phyloP scores from a whole-genome alignment of 129 eudicot genomes.

The Silybum marianum region DNA sequence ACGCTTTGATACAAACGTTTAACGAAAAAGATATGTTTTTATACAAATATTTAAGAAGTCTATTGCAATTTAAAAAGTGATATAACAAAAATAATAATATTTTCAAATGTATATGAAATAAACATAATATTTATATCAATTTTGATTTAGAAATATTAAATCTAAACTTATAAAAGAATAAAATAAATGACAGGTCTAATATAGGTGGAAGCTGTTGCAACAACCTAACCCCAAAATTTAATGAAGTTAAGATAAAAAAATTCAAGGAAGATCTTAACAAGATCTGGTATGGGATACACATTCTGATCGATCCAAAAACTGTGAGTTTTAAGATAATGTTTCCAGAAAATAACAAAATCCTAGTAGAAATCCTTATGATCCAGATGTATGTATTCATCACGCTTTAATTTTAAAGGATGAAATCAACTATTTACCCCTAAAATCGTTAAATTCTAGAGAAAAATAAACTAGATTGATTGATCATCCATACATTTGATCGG shows the following conservation, averaged over 20 bases:
- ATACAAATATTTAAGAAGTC: neutral
- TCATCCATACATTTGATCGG: neutral
- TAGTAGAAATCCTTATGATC: neutral
- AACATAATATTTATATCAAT: neutral
- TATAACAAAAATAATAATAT: neutral
- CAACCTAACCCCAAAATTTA: slow-evolving; percentile 26
- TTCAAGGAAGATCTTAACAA: neutral
- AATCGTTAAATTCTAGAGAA: neutral
- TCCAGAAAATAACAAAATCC: neutral
- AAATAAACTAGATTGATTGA: neutral
- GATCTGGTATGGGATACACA: neutral
- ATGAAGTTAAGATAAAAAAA: slow-evolving; percentile 15
- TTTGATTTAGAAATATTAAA: neutral
- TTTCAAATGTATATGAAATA: neutral
- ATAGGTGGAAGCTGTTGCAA: slow-evolving; percentile 34
- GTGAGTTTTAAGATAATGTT: neutral
- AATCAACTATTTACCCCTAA: neutral
- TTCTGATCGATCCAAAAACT: neutral
- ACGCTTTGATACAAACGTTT: neutral
- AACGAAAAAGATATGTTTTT: too few species aligned
- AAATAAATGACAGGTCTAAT: slow-evolving; percentile 14
- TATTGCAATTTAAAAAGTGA: neutral
- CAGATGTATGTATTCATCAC: neutral
- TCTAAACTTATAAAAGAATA: neutral
- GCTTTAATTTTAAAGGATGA: neutral